A percentile compares a stretch with the other conserved stretches of the same genome.
These are phyloP conservation scores for Coprinellus aureogranulatus DNA, from an alignment of 768 basidiomycete genomes.

Conservation along the genomic window DNA sequence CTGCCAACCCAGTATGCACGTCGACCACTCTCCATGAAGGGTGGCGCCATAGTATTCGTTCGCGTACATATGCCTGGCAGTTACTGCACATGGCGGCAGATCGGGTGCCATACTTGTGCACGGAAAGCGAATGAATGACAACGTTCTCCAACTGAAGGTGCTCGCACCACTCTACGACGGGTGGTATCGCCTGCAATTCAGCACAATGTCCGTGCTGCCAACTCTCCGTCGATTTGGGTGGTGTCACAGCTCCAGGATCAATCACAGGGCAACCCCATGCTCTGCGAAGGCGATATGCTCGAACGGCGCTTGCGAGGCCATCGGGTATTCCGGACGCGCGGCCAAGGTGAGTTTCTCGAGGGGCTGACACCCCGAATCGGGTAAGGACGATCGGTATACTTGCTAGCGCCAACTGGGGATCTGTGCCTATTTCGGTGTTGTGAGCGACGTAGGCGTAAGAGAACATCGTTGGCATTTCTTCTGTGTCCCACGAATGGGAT, in stretches of 20 bases:
- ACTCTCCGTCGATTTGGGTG: neutral
- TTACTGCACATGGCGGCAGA: neutral
- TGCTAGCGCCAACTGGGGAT: too few species aligned
- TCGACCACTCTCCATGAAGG: slow-evolving; percentile 1
- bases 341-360: too few species aligned
- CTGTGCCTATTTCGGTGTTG: too few species aligned
- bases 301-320: too few species aligned
- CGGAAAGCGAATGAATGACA: neutral
- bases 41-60: neutral
- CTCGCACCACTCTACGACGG: neutral
- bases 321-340: too few species aligned
- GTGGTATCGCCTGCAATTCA: neutral
- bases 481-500: too few species aligned
- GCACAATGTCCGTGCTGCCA: slow-evolving; percentile 1
- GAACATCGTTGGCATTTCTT: too few species aligned
- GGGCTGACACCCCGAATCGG: too few species aligned
- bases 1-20: neutral
- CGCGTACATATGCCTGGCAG: neutral
- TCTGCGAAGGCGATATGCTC: too few species aligned
- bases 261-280: too few species aligned
- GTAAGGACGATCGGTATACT: too few species aligned
- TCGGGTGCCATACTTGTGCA: neutral
- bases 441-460: too few species aligned
- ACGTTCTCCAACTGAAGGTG: neutral
- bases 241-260: neutral